A percentile compares a stretch with the other conserved stretches of the same genome.
These are phyloP conservation scores for Grosmannia huntii DNA, from an alignment of 2,329 filamentous ascomycete genomes.

Conservation along the genomic window DNA sequence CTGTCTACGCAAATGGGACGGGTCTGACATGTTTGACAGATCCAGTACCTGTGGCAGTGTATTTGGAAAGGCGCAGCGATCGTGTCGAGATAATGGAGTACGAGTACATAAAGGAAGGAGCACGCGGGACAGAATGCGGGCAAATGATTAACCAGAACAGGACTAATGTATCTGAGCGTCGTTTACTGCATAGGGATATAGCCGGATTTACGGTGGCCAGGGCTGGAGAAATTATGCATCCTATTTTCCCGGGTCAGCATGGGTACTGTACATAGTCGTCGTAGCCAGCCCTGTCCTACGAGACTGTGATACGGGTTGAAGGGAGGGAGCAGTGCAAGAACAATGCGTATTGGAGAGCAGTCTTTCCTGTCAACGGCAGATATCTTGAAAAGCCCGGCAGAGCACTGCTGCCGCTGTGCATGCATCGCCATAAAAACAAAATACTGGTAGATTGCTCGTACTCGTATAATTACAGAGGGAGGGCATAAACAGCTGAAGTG, in stretches of 20 bases:
- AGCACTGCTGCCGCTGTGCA: no score
- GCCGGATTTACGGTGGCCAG: background rate
- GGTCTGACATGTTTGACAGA: no score
- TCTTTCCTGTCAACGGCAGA: no score
- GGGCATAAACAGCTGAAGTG: slow-evolving; percentile 4
- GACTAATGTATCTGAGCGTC: background rate
- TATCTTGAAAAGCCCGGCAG: no score
- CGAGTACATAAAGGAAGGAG: background rate
- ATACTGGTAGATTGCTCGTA: background rate
- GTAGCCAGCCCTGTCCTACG: no score
- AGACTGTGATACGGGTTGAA: no score
- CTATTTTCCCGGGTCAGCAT: background rate
- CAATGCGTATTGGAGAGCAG: no score
- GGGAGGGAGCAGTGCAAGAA: no score
- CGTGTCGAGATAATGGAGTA: background rate
- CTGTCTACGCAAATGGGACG: no score
- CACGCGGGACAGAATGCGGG: background rate
- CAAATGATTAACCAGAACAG: background rate
- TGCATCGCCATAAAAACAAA: background rate
- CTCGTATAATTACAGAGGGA: background rate
- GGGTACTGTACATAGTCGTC: background rate
- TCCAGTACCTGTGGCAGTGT: no score
- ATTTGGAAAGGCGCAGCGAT: background rate
- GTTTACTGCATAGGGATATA: background rate
- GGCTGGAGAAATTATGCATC: background rate